Base-by-base conservation (phyloP, 2,329 filamentous ascomycete genomes). In the Penicillium sp. region DNA sequence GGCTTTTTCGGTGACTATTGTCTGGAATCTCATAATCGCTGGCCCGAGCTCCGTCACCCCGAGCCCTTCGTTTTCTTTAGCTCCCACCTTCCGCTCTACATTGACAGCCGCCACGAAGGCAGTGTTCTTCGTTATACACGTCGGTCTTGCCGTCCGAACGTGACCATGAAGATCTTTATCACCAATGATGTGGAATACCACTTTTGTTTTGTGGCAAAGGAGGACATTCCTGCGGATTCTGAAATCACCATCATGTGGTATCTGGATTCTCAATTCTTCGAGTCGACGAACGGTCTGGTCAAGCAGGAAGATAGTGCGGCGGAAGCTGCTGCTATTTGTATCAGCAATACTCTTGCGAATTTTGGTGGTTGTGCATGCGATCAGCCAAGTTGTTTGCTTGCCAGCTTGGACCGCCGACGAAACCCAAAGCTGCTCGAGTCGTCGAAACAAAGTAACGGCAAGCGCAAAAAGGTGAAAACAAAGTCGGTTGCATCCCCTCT, bases 171-270 rank as follows among this genome's bases (percentile, higher is more conserved):
- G 72, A 96, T 93, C 0, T 90, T 92, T 65, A 85, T 97, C 50
- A 91, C 91, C 1, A 88, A 87, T 49, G 83, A 85, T 3, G 88
- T 87, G 1, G 89, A 94, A 64, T 96, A 94, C 70, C 91, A 95
- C 71, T 96, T 98, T 74, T 97, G 94, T 85, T 88, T 97, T 63
- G 87, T 96, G 59, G 92, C 92, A 67, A 91, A 91, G 66, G 85
- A 89, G 54, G 83, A 88, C 39, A 92, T 98, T 56, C 76, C 83
- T 16, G 80, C 86, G n/a, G 74, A 78, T 55, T 71, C 78, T 1
- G 80, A 82, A 63, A 73, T 82, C 27, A 81, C 80, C 4, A 77
- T 78, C 3, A 79, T 76, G 60, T 82, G 80, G 80, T 81, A 80
- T 62, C 68, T 80, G 10, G 77, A 80, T 55, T 70, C 74, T 18